A percentile compares a stretch with the other conserved stretches of the same genome.
Conservation (phyloP, 2,329 filamentous ascomycete genomes). For the Pyrenophora graminea region DNA sequence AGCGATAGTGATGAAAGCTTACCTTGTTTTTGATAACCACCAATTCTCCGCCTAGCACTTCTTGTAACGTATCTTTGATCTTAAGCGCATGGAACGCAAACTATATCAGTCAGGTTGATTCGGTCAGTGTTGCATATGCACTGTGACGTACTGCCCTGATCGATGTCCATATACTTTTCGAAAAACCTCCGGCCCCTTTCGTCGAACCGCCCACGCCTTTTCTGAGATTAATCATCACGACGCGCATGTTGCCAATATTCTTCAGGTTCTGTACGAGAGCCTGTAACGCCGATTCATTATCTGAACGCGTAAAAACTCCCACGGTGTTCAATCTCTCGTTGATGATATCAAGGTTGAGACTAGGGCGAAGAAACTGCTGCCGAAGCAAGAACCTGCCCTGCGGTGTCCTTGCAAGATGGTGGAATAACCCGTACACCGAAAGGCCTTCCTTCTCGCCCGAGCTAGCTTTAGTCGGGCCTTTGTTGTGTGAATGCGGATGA, state of each 20-base stretch:
- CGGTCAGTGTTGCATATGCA: no score
- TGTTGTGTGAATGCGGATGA: slow-evolving; percentile 80
- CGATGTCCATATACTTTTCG: slow-evolving; percentile 73
- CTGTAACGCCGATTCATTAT: slow-evolving; percentile 64
- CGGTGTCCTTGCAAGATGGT: slow-evolving; percentile 72
- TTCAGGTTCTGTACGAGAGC: slow-evolving; percentile 66
- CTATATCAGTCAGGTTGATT: slow-evolving; percentile 32
- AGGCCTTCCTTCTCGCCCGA: slow-evolving; percentile 76
- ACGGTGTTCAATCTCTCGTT: slow-evolving; percentile 73
- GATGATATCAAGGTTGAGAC: slow-evolving; percentile 69
- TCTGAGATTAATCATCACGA: slow-evolving; percentile 69
- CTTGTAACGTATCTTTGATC: slow-evolving; percentile 66
- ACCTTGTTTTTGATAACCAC: slow-evolving; percentile 62
- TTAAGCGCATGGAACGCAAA: slow-evolving; percentile 75
- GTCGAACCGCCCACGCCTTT: slow-evolving; percentile 70
- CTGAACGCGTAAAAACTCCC: slow-evolving; percentile 65
- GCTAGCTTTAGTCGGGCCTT: slow-evolving; percentile 65
- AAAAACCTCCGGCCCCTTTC: slow-evolving; percentile 60
- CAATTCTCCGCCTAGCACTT: slow-evolving; percentile 59
- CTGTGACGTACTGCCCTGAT: slow-evolving; percentile 57
- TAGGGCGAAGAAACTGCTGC: slow-evolving; percentile 82
- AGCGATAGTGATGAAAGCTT: slow-evolving; percentile 2
- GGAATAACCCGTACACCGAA: slow-evolving; percentile 83
- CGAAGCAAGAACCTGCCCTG: slow-evolving; percentile 77
- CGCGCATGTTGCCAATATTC: slow-evolving; percentile 75